These are phyloP conservation scores for Metarhizium guizhouense DNA, from an alignment of 2,329 filamentous ascomycete genomes.

Conservation along the genomic window DNA sequence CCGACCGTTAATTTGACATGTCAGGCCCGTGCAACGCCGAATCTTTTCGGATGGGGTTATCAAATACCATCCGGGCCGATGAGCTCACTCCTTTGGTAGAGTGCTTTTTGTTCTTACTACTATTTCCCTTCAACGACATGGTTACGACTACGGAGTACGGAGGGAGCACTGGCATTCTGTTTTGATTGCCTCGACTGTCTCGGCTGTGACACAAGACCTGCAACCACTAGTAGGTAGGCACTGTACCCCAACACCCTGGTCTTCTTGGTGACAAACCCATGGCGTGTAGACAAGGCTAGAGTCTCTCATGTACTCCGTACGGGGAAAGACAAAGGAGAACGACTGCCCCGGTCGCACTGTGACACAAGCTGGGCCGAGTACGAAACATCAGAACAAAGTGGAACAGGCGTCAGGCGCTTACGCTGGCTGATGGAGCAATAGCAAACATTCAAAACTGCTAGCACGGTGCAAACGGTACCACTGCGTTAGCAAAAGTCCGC, in stretches of 20 bases:
- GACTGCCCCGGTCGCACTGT: neutral
- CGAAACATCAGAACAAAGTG: too few relatives aligned
- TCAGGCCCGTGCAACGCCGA: slow-evolving; percentile 4
- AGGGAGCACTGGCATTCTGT: too few relatives aligned
- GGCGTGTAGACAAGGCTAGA: neutral
- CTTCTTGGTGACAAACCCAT: neutral
- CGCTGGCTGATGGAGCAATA: neutral
- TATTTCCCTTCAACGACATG: too few relatives aligned
- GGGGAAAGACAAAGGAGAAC: neutral
- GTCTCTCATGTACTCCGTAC: too few relatives aligned
- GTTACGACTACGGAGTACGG: too few relatives aligned
- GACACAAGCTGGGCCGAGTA: neutral
- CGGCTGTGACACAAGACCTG: neutral
- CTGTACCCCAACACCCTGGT: neutral
- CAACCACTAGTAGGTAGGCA: too few relatives aligned
- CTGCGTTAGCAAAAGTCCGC: neutral
- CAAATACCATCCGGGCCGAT: neutral
- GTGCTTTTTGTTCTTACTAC: too few relatives aligned
- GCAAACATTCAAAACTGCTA: neutral
- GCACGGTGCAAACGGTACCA: neutral
- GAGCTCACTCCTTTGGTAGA: too few relatives aligned
- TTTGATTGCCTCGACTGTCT: neutral
- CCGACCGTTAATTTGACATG: neutral
- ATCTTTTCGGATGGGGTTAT: neutral
- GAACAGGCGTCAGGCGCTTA: too few relatives aligned